Evolutionary conservation across 2,329 filamentous ascomycete genomes (phyloP), one percentile per base, ranked within the genome.

Genomic region (Trichoderma simmonsii): DNA sequence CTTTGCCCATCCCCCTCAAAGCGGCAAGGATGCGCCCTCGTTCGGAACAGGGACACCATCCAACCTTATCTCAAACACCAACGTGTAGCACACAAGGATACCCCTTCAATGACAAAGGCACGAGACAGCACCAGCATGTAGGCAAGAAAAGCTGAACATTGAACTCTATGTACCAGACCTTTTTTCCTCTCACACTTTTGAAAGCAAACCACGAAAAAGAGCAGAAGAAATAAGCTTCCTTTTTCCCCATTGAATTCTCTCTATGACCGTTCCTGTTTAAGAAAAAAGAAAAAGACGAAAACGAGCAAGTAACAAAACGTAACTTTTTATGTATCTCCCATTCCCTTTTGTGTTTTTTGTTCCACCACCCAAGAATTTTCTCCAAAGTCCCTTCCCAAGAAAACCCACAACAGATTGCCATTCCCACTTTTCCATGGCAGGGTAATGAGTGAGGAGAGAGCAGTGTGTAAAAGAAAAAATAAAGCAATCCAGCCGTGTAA

Each of bases 261-360:
- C 70, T 72, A 72, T 72, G 43, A 14, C 70, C 70, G 61, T 36
- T 56, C 71, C 51, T 68, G 66, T 62, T 57, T 67, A 59, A 26
- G 26, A 26, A 26, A 26, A 26, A 66, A 48, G 21, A 59, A 26
- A 43, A 30, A 57, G 18, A 63, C 15, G 54, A 28, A 59, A 30
- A 32, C 28, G 24, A 34, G 28, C 57, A 34, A n/a, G n/a, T 26
- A 59, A 60, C 9, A 30, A 60, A 63, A 71, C 51, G 24, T 56
- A 73, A 75, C 73, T 73, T 74, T 75, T 75, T 64, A 51, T 73
- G 71, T 66, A 73, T 66, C 73, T 51, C 63, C 59, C 51, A 67
- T 51, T 71, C 63, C 59, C 56, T 60, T 64, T 62, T 71, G 63
- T 71, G 68, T 71, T 62, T 43, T 69, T 43, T 69, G 57, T 39